A percentile compares a stretch with the other conserved stretches of the same genome.
These are phyloP conservation scores for Cercospora brassicicola DNA, from an alignment of 2,329 filamentous ascomycete genomes.

Conservation along the genomic window DNA sequence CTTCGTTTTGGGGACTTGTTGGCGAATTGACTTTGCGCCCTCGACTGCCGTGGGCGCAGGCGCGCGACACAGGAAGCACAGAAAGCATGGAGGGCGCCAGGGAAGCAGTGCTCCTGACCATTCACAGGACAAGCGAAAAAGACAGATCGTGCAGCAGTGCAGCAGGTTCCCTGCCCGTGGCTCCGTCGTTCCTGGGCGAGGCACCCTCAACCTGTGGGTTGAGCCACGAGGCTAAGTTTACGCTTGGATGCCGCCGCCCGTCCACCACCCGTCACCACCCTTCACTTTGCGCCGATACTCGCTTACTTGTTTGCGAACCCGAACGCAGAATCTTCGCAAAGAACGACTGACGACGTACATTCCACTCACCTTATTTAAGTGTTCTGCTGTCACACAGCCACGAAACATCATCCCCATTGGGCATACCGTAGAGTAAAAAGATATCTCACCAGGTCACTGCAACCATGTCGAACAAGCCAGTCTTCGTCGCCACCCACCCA, in stretches of 20 bases:
- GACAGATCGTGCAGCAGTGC: background rate
- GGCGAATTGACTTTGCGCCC: background rate
- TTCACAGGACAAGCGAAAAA: background rate
- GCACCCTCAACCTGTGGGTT: constrained; percentile 17
- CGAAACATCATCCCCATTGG: background rate
- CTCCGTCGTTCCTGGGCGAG: constrained; percentile 9
- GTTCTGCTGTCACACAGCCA: background rate
- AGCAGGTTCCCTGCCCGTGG: background rate
- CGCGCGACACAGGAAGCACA: background rate
- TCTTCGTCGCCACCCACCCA: constrained; percentile 93
- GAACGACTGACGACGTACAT: background rate
- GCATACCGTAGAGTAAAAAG: background rate
- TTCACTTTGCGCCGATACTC: background rate
- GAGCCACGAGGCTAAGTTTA: constrained; percentile 16
- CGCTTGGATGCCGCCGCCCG: constrained; percentile 11
- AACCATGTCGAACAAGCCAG: constrained; percentile 71
- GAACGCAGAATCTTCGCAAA: constrained; percentile 3
- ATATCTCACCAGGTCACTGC: constrained; percentile 5
- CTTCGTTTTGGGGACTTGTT: background rate
- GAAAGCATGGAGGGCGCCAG: background rate
- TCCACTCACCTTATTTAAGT: background rate
- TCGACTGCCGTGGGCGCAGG: background rate
- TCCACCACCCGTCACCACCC: constrained; percentile 1
- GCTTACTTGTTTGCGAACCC: constrained; percentile 5
- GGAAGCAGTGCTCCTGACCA: background rate